Percentiles rank a stretch among this genome's conserved stretches.
Evolutionary conservation across 202 grass and related monocot genomes (phyloP).

Genomic region (Brachypodium distachyon): DNA sequence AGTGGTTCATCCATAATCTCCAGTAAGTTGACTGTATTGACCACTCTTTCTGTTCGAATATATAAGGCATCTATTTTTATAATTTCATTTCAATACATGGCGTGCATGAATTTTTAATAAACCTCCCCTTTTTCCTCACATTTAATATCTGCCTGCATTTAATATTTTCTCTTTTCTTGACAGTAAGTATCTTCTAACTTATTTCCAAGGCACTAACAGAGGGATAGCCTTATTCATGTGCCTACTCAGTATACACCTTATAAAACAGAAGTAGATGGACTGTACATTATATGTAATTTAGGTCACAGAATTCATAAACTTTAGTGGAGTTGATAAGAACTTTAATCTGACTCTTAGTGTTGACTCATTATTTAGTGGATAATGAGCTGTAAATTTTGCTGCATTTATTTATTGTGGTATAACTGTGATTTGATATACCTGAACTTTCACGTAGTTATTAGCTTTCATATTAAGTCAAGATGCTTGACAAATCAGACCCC

Average conservation of each 20-base stretch:
- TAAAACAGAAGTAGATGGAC: not conserved
- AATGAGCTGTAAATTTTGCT: not conserved
- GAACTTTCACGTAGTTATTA: not conserved
- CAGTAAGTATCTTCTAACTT: not conserved
- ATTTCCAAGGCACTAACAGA: not conserved
- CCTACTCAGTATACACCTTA: not conserved
- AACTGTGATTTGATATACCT: no score
- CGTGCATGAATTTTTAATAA: not conserved
- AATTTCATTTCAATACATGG: not conserved
- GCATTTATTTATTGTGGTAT: no score
- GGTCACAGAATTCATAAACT: not conserved
- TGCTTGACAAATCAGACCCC: not conserved
- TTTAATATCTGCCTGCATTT: no score
- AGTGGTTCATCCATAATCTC: not conserved
- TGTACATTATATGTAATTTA: not conserved
- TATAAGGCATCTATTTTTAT: not conserved
- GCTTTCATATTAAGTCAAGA: not conserved
- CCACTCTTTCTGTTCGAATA: not conserved
- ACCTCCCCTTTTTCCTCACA: not conserved
- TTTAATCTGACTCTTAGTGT: not conserved
- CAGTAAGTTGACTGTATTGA: not conserved
- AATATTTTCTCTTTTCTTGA: not conserved
- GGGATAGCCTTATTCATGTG: not conserved
- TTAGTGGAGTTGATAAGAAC: not conserved
- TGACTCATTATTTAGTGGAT: no score